Percentiles rank a stretch among this genome's conserved stretches.
Evolutionary conservation across 495 filamentous ascomycete species (phyloP).

Genomic region (Pyrenopolyporus hunteri): DNA sequence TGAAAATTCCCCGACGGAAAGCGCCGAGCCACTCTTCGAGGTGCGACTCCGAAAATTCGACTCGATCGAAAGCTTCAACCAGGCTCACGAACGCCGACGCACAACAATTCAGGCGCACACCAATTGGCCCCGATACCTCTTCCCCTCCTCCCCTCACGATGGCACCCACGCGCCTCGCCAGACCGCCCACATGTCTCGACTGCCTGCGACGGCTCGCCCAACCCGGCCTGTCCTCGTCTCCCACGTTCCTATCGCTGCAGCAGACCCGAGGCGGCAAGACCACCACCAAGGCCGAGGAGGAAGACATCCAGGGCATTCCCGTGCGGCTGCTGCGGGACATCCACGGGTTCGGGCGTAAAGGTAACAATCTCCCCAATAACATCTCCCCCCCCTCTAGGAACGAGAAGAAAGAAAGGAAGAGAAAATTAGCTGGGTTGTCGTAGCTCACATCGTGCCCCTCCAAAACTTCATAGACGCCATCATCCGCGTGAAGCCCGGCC

Average conservation of each 20-base stretch:
- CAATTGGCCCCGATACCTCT: constrained; percentile 11
- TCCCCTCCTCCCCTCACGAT: constrained; percentile 15
- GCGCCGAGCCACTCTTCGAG: constrained; percentile 17
- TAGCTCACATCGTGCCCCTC: too few relatives aligned
- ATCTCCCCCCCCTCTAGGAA: neutral
- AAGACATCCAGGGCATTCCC: constrained; percentile 54
- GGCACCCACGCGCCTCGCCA: constrained; percentile 30
- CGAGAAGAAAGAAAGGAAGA: too few relatives aligned
- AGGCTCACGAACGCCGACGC: neutral
- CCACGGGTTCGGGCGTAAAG: constrained; percentile 62
- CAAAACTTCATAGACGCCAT: constrained; percentile 46
- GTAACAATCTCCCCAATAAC: constrained; percentile 42
- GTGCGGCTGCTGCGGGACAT: constrained; percentile 67
- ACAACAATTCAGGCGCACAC: neutral
- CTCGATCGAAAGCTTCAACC: constrained; percentile 9
- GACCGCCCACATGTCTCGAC: constrained; percentile 37
- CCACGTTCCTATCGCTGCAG: constrained; percentile 12
- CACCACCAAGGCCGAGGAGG: constrained; percentile 52
- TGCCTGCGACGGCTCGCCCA: constrained; percentile 38
- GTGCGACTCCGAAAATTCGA: constrained; percentile 25
- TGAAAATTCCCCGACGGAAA: constrained; percentile 28
- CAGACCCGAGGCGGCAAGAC: constrained; percentile 57
- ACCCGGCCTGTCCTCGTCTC: constrained; percentile 11
- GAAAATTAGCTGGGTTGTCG: too few relatives aligned
- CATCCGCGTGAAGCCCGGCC: constrained; percentile 52